Base-by-base conservation (phyloP, 768 basidiomycete species). In the Tylopilus felleus region DNA sequence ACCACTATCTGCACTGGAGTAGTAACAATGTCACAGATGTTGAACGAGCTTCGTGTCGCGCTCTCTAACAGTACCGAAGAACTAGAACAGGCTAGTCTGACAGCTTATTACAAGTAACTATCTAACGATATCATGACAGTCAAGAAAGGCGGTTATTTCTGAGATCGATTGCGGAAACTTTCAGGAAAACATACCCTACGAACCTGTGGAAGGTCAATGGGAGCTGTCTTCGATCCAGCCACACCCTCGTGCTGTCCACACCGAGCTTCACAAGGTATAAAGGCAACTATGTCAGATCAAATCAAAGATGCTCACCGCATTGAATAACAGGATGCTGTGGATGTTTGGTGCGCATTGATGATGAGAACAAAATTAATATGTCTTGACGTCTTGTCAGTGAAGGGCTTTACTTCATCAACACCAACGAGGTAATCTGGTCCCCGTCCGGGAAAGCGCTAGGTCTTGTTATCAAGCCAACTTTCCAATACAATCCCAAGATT, bases 401-500 rank as follows among this genome's bases (percentile, higher is more conserved):
- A 36, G 49, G 47, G 12, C 52, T 57, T 14, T 62, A 50, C 23
- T 48, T 54, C n/a, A 36, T 66, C 31, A n/a, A 51, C 35, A 16
- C 1, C 38, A 31, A 52, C 1, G 64, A 66, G 31, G 55, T 68
- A 1, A 52, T 68, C 14, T 70, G 69, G 59, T 56, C 59, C 25
- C 27, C 42, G 2, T 55, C 52, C 14, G 61, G 66, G 25, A 68
- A 61, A 22, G 64, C 59, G 16, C 23, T 61, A n/a, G 68, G 60
- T 42, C 57, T 70, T 22, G 49, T 70, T 19, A 36, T 68, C 47
- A 59, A 53, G 49, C 68, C 61, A 9, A 48, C 43, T 2, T 65
- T 64, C 49, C 68, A 53, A 53, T 68, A 63, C 35, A 70, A 68
- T 33, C 66, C 66, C 33, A 63, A 57, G 49, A n/a, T 3, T 29